Conservation (phyloP, 2,329 filamentous ascomycete species). For the Phoma sp. region DNA sequence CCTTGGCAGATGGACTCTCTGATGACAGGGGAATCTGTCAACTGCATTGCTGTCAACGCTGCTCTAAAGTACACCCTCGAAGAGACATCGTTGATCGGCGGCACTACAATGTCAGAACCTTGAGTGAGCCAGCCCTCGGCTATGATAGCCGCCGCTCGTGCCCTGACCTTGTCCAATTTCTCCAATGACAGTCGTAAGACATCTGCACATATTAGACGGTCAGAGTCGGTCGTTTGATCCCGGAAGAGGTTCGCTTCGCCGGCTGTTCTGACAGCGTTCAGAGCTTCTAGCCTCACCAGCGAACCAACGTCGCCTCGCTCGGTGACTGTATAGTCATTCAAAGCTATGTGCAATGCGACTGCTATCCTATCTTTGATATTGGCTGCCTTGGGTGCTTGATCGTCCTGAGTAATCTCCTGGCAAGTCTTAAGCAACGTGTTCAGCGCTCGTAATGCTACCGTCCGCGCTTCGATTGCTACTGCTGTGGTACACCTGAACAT, state of each 20-base stretch:
- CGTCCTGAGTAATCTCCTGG: not conserved
- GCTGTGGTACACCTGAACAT: conserved; percentile 45
- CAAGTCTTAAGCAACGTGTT: conserved; percentile 41
- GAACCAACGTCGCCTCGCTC: conserved; percentile 91
- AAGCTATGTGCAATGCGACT: conserved; percentile 51
- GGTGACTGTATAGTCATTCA: conserved; percentile 92
- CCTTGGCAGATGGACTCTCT: conserved; percentile 66
- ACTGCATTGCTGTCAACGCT: conserved; percentile 53
- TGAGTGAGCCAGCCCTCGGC: conserved; percentile 7
- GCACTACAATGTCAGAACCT: conserved; percentile 14
- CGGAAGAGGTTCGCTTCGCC: conserved; percentile 35
- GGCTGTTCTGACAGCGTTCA: conserved; percentile 67
- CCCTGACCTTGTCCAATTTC: conserved; percentile 85
- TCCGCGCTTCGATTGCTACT: conserved; percentile 55
- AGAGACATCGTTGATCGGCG: conserved; percentile 55
- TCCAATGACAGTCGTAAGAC: conserved; percentile 78
- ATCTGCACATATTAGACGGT: conserved; percentile 43
- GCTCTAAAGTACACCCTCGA: conserved; percentile 66
- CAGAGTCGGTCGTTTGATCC: conserved; percentile 15
- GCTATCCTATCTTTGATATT: conserved; percentile 34
- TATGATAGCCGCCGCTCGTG: conserved; percentile 37
- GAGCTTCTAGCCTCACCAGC: conserved; percentile 79
- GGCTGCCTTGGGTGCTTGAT: conserved; percentile 10
- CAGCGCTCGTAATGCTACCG: conserved; percentile 52
- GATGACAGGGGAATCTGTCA: conserved; percentile 15